Percentiles rank a stretch among this genome's conserved stretches.
These are phyloP conservation scores for Tylopilus sp. DNA, from an alignment of 768 basidiomycete species.

Conservation along the genomic window DNA sequence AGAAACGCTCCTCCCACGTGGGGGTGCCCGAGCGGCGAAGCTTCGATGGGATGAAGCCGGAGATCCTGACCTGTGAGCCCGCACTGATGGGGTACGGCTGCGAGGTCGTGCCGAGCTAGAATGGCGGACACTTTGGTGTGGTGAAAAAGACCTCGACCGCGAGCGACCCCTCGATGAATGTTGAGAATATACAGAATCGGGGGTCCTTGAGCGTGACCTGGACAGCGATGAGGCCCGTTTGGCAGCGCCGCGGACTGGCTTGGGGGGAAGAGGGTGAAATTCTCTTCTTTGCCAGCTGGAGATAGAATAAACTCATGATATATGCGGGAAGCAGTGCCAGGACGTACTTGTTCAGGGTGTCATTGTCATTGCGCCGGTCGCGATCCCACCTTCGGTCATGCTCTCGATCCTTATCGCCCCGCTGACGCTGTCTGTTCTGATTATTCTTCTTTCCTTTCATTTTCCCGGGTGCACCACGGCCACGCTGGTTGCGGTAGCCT, in stretches of 20 bases:
- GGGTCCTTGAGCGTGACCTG: constrained; percentile 51
- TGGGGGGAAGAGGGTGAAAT: constrained; percentile 38
- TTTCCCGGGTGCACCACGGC: constrained; percentile 37
- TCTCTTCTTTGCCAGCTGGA: constrained; percentile 69
- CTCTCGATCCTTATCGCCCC: constrained; percentile 27
- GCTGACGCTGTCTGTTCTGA: constrained; percentile 32
- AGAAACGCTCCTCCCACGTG: constrained; percentile 47
- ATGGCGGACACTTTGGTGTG: constrained; percentile 52
- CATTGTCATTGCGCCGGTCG: constrained; percentile 53
- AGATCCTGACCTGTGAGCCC: constrained; percentile 36
- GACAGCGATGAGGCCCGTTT: constrained; percentile 45
- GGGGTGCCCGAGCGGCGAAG: constrained; percentile 29
- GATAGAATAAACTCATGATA: constrained; percentile 8
- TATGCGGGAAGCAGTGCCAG: constrained; percentile 4
- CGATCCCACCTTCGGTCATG: constrained; percentile 32
- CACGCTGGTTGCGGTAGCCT: constrained; percentile 35
- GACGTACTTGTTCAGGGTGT: constrained; percentile 72
- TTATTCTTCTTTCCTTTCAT: constrained; percentile 36
- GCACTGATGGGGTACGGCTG: constrained; percentile 49
- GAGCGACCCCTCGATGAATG: constrained; percentile 66
- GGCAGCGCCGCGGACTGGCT: constrained; percentile 31
- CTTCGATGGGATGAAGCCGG: constrained; percentile 44
- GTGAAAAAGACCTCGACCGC: constrained; percentile 57
- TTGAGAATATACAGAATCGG: constrained; percentile 62
- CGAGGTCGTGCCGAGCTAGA: constrained; percentile 45